Base-by-base conservation (phyloP, 352 stramenopile genomes). In the Pythium rishiriense region DNA sequence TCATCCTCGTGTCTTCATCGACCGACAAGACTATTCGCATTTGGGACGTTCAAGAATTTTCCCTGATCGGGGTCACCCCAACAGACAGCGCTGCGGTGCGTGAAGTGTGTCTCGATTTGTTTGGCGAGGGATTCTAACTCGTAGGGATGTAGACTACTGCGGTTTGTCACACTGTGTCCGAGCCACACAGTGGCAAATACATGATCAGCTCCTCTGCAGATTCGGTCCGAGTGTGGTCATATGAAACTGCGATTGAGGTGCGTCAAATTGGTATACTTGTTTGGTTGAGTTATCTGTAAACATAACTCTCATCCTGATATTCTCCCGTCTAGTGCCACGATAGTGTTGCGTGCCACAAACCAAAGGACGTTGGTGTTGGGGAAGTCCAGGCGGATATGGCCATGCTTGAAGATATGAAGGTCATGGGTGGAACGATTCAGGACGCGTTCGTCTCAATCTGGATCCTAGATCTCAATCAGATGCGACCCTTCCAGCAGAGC, bases 11-110 rank as follows among this genome's bases (percentile, higher is more conserved):
- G 54, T 94, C 87, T 4, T 76, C 87, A 22, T 83, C 83, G 21
- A 69, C 77, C 14, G 87, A 95, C 56, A 85, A 82, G 62, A 94
- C 83, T 7, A 64, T 94, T 39, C 77, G 85, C n/a, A 91, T 94
- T 57, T 95, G 85, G 85, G 85, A 95, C 39, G 78, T 95, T n/a
- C 83, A 95, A 60, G 77, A 89, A 29, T 92, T 95, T 58, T 73
- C 81, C 28, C 71, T 93, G 17, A 90, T 94, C 25, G 85, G 85
- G 11, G 77, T 92, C 48, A 94, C 87, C 2, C 83, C 87, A 14
- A 88, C 83, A 1, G 85, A 95, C 52, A 94, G 84, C 17, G 69
- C 85, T 2, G 79, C 72, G 57, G 84, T 93, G 77, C 25, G 76
- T 74, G 6, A 1, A 17, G 12, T 35, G 31, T 35, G 12, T 5